Evolutionary conservation across 2,329 filamentous ascomycete genomes (phyloP).

Genomic region (Purpureocillium takamizusanense): DNA sequence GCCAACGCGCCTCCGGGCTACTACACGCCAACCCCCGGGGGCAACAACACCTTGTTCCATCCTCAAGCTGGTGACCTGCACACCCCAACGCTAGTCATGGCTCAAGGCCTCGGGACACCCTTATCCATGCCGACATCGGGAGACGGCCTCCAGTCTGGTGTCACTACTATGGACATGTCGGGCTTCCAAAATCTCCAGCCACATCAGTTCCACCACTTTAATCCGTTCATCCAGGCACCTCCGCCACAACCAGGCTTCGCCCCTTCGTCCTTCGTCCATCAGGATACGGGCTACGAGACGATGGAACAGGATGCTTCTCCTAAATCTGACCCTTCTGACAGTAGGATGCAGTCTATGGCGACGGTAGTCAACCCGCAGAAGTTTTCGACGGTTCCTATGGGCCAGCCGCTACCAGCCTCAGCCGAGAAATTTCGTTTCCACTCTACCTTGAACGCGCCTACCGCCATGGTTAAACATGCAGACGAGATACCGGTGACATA

Average conservation of each 20-base stretch:
- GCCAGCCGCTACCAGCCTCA: constrained; percentile 38
- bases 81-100: constrained; percentile 66
- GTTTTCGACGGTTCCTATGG: constrained; percentile 35
- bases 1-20: constrained; percentile 73
- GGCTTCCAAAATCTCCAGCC: constrained; percentile 56
- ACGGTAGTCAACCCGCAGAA: constrained; percentile 47
- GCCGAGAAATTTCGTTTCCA: constrained; percentile 80
- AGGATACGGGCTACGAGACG: constrained; percentile 70
- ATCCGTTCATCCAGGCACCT: constrained; percentile 60
- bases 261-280: constrained; percentile 72
- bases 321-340: constrained; percentile 40
- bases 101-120: constrained; percentile 71
- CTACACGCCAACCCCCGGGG: constrained; percentile 81
- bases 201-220: constrained; percentile 57
- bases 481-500: constrained; percentile 97
- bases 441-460: constrained; percentile 83
- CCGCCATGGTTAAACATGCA: constrained; percentile 84
- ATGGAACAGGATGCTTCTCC: constrained; percentile 69
- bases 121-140: constrained; percentile 68
- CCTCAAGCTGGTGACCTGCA: constrained; percentile 79
- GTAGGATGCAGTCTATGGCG: constrained; percentile 47
- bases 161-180: constrained; percentile 54
- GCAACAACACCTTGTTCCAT: constrained; percentile 72
- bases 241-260: constrained; percentile 55
- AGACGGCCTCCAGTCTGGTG: constrained; percentile 50